Conservation (phyloP, 345 rosid species). For the Aurinia saxatilis region DNA sequence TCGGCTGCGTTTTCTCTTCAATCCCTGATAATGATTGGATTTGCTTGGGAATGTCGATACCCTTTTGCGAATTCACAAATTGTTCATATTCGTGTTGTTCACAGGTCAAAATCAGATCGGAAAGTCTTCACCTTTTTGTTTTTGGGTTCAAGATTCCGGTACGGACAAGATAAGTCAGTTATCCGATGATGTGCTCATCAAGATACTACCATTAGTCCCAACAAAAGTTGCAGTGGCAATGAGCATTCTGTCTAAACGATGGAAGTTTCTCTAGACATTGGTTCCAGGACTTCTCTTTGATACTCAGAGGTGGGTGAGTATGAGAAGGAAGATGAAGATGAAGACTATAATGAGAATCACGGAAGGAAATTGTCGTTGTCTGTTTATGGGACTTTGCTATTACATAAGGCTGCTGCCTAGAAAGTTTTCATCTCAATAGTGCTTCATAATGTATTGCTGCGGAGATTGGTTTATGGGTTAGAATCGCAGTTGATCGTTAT, state of each 20-base stretch:
- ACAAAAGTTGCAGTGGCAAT: background rate
- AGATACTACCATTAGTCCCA: background rate
- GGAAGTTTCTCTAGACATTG: constrained; percentile 7
- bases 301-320: background rate
- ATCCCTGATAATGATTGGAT: background rate
- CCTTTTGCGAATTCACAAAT: background rate
- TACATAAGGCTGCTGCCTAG: background rate
- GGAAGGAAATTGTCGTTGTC: background rate
- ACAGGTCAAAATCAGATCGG: background rate
- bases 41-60: too few species aligned
- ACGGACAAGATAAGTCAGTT: background rate
- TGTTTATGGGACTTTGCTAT: background rate
- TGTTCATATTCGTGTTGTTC: background rate
- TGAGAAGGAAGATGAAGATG: background rate
- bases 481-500: background rate
- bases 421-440: background rate
- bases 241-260: constrained; percentile 8
- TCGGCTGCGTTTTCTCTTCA: too few species aligned
- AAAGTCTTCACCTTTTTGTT: background rate
- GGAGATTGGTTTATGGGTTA: background rate
- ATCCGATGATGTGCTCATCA: background rate
- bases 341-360: too few species aligned
- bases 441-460: background rate
- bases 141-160: background rate
- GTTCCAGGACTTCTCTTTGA: constrained; percentile 4